phyloP scores from a whole-genome alignment of 2,329 filamentous ascomycete species.

The Colletotrichum spinosum region DNA sequence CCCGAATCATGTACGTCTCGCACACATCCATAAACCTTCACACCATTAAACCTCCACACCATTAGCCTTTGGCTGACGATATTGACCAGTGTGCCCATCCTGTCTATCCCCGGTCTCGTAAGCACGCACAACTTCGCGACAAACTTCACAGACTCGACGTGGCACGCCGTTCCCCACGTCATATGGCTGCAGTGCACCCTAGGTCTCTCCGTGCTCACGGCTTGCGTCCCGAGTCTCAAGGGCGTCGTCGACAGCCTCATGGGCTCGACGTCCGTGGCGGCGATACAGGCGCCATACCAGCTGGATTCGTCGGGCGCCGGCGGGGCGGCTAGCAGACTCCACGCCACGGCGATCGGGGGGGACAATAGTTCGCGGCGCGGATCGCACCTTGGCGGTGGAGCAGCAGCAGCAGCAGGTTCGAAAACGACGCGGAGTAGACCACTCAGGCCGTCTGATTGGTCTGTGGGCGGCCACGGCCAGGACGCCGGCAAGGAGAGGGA shows the following conservation, averaged over 20 bases:
- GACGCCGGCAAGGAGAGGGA: background rate
- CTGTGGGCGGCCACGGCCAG: background rate
- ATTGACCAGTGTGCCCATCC: background rate
- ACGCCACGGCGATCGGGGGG: slow-evolving; percentile 3
- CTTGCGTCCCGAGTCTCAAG: slow-evolving; percentile 17
- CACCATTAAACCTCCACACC: background rate
- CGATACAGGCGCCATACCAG: slow-evolving; percentile 10
- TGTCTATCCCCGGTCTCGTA: slow-evolving; percentile 4
- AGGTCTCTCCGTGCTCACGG: slow-evolving; percentile 14
- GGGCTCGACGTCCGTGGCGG: background rate
- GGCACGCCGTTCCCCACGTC: slow-evolving; percentile 4
- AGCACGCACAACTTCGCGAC: background rate
- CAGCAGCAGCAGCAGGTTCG: background rate
- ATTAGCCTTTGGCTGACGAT: background rate
- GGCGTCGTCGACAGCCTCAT: slow-evolving; percentile 18
- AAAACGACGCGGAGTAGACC: background rate
- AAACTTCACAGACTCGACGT: slow-evolving; percentile 1
- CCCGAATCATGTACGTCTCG: slow-evolving; percentile 1
- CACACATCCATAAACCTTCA: background rate
- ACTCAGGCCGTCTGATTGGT: background rate
- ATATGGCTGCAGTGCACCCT: slow-evolving; percentile 13
- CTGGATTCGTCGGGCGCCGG: slow-evolving; percentile 2
- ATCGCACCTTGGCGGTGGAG: slow-evolving; percentile 2
- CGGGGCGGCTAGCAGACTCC: slow-evolving; percentile 1
- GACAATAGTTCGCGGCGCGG: background rate